phyloP scores from a whole-genome alignment of 768 basidiomycete species.

The Tulasnella sp. region DNA sequence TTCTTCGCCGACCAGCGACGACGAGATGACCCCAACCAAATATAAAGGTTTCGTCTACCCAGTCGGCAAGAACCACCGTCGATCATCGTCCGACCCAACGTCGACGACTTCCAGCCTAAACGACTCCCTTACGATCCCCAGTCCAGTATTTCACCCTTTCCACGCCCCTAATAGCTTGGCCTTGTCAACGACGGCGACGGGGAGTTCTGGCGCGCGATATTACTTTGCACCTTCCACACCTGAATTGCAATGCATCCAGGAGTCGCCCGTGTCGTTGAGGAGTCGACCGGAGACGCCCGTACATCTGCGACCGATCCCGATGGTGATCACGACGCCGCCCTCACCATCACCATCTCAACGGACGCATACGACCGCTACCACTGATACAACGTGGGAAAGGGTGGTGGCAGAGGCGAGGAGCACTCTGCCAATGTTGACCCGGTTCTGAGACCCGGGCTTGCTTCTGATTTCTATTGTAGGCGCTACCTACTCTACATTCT shows the following conservation, averaged over 20 bases:
- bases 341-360: conserved; percentile 8
- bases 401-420: too few relatives aligned
- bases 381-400: neutral
- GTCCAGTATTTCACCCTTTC: neutral
- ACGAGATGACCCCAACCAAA: neutral
- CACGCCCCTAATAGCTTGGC: neutral
- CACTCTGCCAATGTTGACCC: too few relatives aligned
- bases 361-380: neutral
- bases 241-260: neutral
- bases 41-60: too few relatives aligned
- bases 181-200: neutral
- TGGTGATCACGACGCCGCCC: conserved; percentile 9
- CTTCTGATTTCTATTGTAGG: too few relatives aligned
- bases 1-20: neutral
- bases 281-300: neutral
- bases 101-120: neutral
- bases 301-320: conserved; percentile 5
- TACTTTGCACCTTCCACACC: neutral
- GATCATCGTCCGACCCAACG: neutral
- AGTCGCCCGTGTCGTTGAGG: neutral
- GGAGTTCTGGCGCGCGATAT: neutral
- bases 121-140: neutral
- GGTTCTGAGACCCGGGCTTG: too few relatives aligned
- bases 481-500: too few relatives aligned
- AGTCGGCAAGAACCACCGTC: neutral